Base-by-base conservation (phyloP, 352 stramenopile species). In the Pythium aquatile region DNA sequence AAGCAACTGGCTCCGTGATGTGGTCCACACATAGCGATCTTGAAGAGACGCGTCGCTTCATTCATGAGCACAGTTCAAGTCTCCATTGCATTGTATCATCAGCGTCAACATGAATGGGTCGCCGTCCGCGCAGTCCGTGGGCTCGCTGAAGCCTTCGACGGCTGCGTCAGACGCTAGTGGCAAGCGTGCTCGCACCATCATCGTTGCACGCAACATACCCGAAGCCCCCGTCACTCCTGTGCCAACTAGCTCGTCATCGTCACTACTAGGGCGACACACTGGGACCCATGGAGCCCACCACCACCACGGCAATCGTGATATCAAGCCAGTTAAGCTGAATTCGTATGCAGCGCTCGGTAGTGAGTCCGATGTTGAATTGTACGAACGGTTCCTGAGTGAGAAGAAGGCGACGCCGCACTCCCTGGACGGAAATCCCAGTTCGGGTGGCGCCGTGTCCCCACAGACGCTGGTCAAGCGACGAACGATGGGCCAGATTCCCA, bases 341-440 rank as follows among this genome's bases (percentile, higher is more conserved):
- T 68, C 78, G 11, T 91, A 93, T 49, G 81, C 85, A 3, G 85
- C 85, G 11, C 73, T 93, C 3, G 85, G 85, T 5, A 73, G 64
- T 5, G 70, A 68, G 0, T 70, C 81, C 17, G 83, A 93, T 57
- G 61, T 93, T 7, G 75, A 83, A 14, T 63, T 78, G 9, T 91
- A 88, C 42, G 76, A 87, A 40, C 67, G 76, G 30, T 93, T 80
- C 55, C 64, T 93, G 28, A 52, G 51, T 10, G 76, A 87, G 40
- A 76, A 85, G n/a, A 64, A 68, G 65, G 11, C 40, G 39, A 29
- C 29, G 28, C 46, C 14, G 20, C 55, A 51, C 48, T 24, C 42
- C 17, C 26, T 14, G 26, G 40, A 32, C 5, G 4, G 13, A 51
- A 9, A 13, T 26, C 58, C 52, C 61, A 53, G 56, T 20, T 51